phyloP scores from a whole-genome alignment of 129 eudicot genomes.

The Cynara cardunculus region DNA sequence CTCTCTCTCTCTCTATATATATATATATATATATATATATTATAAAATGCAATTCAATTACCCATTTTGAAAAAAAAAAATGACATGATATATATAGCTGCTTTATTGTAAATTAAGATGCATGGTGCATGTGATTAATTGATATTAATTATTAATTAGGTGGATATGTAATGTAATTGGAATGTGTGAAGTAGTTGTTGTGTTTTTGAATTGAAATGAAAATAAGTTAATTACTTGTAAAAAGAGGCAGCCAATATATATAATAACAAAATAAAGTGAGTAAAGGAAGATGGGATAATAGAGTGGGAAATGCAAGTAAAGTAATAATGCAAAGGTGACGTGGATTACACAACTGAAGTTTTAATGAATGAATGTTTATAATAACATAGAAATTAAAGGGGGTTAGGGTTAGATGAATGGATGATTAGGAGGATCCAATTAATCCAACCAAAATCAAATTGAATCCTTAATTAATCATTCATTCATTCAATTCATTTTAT shows the following conservation, averaged over 20 bases:
- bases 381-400: not conserved
- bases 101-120: too few species aligned
- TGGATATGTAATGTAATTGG: not conserved
- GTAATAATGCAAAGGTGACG: slow-evolving; percentile 4
- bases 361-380: not conserved
- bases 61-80: too few species aligned
- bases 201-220: not conserved
- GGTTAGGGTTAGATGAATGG: not conserved
- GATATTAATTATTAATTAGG: not conserved
- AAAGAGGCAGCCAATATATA: not conserved
- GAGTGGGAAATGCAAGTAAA: not conserved
- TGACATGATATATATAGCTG: too few species aligned
- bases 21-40: too few species aligned
- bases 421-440: slow-evolving; percentile 12
- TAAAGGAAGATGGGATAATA: not conserved
- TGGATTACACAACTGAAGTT: slow-evolving; percentile 4
- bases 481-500: not conserved
- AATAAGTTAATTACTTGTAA: not conserved
- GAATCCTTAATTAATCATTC: not conserved
- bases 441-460: not conserved
- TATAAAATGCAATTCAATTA: too few species aligned
- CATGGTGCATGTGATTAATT: not conserved
- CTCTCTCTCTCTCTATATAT: too few species aligned
- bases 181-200: not conserved
- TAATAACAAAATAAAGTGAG: not conserved